Percentiles rank a stretch among this genome's conserved stretches.
Evolutionary conservation across 176 grass and related monocot species (phyloP).

Genomic region (Aegilops speltoides): DNA sequence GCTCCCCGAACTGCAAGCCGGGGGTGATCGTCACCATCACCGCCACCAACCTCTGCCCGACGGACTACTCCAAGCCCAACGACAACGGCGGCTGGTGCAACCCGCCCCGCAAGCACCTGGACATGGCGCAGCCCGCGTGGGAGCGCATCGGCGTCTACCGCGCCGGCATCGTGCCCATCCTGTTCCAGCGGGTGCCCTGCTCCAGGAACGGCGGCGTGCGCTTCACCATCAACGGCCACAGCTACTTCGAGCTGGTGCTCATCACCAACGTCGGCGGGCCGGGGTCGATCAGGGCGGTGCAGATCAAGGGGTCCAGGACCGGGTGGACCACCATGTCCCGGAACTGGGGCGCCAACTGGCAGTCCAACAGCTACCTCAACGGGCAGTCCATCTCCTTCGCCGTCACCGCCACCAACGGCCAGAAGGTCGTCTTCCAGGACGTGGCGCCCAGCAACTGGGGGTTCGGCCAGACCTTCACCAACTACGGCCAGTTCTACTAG

Average conservation of each 20-base stretch:
- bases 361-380: conserved; percentile 43
- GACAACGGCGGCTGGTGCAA: conserved; percentile 89
- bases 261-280: conserved; percentile 61
- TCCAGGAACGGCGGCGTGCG: conserved; percentile 61
- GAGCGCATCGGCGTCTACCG: conserved; percentile 58
- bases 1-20: conserved; percentile 38
- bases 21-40: conserved; percentile 59
- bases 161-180: conserved; percentile 64
- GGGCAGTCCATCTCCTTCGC: conserved; percentile 68
- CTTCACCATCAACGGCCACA: conserved; percentile 71
- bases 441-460: conserved; percentile 39
- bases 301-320: conserved; percentile 53
- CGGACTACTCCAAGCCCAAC: conserved; percentile 52
- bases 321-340: conserved; percentile 54
- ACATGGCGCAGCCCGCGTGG: conserved; percentile 84
- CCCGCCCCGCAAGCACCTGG: conserved; percentile 76
- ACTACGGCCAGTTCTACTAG: conserved; percentile 52
- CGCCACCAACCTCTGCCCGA: conserved; percentile 85
- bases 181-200: conserved; percentile 44
- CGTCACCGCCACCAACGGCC: conserved; percentile 46
- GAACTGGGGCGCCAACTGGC: conserved; percentile 85
- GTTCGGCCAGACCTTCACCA: conserved; percentile 77
- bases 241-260: conserved; percentile 78
- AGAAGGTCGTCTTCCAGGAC: conserved; percentile 29
- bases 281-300: conserved; percentile 46